phyloP scores from a whole-genome alignment of 257 asterid genomes.

The Solanum peruvianum region DNA sequence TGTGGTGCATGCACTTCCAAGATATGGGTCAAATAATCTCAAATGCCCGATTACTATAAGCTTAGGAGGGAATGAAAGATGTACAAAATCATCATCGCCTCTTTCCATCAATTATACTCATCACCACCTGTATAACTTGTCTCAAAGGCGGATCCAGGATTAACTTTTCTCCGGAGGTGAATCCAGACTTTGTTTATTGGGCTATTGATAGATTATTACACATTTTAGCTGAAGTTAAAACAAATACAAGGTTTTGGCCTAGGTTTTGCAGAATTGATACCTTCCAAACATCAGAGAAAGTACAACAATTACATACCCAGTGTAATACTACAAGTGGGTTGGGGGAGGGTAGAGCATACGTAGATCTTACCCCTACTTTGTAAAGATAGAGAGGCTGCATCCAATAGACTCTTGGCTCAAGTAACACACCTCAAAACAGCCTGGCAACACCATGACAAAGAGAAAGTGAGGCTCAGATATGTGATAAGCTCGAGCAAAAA shows the following conservation, averaged over 20 bases:
- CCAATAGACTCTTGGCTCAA: background rate
- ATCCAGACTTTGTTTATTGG: background rate
- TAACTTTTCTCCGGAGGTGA: background rate
- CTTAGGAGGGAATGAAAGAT: background rate
- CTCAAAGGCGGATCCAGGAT: background rate
- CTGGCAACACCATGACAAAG: background rate
- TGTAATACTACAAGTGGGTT: background rate
- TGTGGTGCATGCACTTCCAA: slow-evolving; percentile 7
- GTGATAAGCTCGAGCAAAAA: background rate
- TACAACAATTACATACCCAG: background rate
- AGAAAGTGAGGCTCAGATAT: slow-evolving; percentile 2
- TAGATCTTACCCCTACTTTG: background rate
- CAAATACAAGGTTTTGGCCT: background rate
- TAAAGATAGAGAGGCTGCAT: background rate
- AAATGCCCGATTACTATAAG: background rate
- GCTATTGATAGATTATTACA: background rate
- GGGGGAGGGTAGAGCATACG: background rate
- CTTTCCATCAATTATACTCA: background rate
- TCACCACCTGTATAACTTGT: background rate
- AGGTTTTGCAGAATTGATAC: background rate
- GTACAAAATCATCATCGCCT: background rate
- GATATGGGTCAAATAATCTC: background rate
- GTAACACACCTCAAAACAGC: background rate
- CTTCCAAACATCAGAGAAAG: background rate
- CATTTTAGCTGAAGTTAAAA: background rate